Base-by-base conservation (phyloP, 2,329 filamentous ascomycete species). In the Neonectria punicea region DNA sequence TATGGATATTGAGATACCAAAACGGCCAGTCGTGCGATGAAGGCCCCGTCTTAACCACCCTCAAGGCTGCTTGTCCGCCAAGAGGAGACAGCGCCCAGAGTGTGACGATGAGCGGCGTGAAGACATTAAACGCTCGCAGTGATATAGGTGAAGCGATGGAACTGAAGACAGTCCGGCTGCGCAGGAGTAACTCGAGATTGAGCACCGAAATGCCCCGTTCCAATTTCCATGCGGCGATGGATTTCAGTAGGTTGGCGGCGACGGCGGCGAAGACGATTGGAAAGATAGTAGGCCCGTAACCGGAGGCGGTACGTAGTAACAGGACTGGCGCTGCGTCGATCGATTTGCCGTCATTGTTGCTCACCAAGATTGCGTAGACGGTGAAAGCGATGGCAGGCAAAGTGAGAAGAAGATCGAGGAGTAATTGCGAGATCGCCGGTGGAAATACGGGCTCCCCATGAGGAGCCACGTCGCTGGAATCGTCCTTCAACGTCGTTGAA, bases 141-240 rank as follows among this genome's bases (percentile, higher is more conserved):
- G 59, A 53, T 6, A 64, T 22, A 2, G 57, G 51, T 2, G 50
- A 61, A 6, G 57, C 34, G 16, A 61, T 13, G 30, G 61, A 47
- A 16, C 61, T 64, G n/a, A 64, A 61, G 30, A 60, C 53, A 8
- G 61, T 64, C 9, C 61, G 57, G n/a, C 57, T 64, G 16, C 61
- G 50, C 20, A 64, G 51, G 16, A 64, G 50, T 13, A 56, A 56
- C 34, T 61, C 61, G 4, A 64, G 36, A 13, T 41, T 47, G 3
- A 61, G 36, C 4, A 65, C 51, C 0, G 51, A 46, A 18, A 65
- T 57, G 18, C 62, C 62, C 11, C 53, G 44, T 39, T 61, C 57
- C 5, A 65, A 58, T 18, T 61, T 61, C 62, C 53, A 65, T 9
- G 51, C 50, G 1, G 57, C 61, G 11, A 34, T 34, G 10, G 5